A percentile compares a stretch with the other conserved stretches of the same genome.
Conservation (phyloP, 2,329 filamentous ascomycete genomes). For the Metarhizium album region DNA sequence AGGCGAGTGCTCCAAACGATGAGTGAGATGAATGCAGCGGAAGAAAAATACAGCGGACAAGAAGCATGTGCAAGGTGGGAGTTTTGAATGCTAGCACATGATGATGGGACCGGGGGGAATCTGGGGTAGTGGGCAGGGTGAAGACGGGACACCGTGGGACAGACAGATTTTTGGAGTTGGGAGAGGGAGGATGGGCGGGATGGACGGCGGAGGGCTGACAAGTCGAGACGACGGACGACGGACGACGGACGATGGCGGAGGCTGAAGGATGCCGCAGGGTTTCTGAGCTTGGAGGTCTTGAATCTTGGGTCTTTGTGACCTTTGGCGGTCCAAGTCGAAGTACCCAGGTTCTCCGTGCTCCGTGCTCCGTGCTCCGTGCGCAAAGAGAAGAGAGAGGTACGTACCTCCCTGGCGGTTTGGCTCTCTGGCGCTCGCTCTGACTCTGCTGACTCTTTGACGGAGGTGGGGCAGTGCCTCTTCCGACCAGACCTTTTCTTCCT, state of each 20-base stretch:
- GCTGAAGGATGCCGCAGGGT: background rate
- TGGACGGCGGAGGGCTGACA: background rate
- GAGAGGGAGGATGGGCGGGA: background rate
- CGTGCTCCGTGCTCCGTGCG: background rate
- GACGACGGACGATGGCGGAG: background rate
- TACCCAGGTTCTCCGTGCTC: background rate
- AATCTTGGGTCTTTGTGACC: background rate
- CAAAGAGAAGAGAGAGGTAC: no score
- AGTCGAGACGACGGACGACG: background rate
- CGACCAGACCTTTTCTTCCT: background rate
- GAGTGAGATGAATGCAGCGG: background rate
- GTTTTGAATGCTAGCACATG: conserved; percentile 6
- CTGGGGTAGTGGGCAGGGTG: conserved; percentile 11
- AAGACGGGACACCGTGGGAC: conserved; percentile 6
- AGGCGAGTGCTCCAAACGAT: no score
- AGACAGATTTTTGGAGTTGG: background rate
- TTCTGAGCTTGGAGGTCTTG: background rate
- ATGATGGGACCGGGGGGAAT: conserved; percentile 11
- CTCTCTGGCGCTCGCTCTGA: no score
- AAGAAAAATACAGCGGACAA: background rate
- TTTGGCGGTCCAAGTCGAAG: no score
- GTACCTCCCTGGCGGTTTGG: no score
- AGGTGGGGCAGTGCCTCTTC: conserved; percentile 3
- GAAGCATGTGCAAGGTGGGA: background rate
- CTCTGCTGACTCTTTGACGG: no score